These are phyloP conservation scores for Pichia sporocuriosa DNA, from an alignment of 805 yeast genomes.

Conservation along the genomic window DNA sequence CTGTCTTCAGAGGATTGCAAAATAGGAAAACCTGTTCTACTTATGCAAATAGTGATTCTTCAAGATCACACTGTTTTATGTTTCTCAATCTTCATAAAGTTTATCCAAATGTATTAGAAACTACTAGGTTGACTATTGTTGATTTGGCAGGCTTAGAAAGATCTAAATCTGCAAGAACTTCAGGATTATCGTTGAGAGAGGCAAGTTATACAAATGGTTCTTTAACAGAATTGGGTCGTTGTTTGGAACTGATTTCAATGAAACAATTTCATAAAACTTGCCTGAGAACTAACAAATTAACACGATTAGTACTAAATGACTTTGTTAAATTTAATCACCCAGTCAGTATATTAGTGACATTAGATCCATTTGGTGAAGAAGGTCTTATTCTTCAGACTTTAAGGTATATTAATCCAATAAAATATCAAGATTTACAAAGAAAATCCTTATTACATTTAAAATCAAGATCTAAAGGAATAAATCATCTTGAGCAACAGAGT, in stretches of 20 bases:
- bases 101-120: conserved; percentile 19
- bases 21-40: conserved; percentile 37
- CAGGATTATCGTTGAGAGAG: conserved; percentile 40
- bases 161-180: conserved; percentile 38
- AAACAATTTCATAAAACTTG: conserved; percentile 34
- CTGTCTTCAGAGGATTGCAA: conserved; percentile 34
- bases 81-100: conserved; percentile 26
- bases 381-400: conserved; percentile 27
- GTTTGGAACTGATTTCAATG: conserved; percentile 36
- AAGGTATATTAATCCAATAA: conserved; percentile 26
- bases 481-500: conserved; percentile 13
- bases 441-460: conserved; percentile 10
- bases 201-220: conserved; percentile 44
- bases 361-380: conserved; percentile 36
- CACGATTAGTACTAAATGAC: conserved; percentile 43
- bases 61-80: conserved; percentile 48
- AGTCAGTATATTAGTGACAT: conserved; percentile 31
- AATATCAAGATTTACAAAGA: conserved; percentile 24
- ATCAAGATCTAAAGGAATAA: background rate
- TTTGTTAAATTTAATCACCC: conserved; percentile 29
- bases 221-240: conserved; percentile 43
- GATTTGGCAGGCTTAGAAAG: conserved; percentile 50
- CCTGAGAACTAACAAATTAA: conserved; percentile 43
- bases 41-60: conserved; percentile 36
- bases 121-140: conserved; percentile 39